A percentile compares a stretch with the other conserved stretches of the same genome.
phyloP scores from a whole-genome alignment of 805 yeast species.

The Wickerhamiella spandovensis region DNA sequence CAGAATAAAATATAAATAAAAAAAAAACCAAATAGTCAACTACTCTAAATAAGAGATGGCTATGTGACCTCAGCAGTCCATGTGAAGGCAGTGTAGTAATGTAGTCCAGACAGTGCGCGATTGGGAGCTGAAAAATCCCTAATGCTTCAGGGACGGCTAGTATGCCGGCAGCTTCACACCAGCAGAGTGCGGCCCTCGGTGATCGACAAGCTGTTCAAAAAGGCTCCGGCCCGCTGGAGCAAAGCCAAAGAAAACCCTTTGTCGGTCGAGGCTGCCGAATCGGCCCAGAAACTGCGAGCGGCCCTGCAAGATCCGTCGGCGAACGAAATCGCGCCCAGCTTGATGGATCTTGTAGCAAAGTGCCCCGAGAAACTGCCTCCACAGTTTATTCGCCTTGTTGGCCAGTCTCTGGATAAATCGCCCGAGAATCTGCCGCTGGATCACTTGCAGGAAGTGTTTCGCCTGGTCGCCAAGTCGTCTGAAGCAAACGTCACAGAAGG shows the following conservation, averaged over 20 bases:
- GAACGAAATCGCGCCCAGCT: neutral
- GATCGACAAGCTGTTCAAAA: neutral
- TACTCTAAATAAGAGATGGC: no score
- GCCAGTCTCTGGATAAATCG: slow-evolving; percentile 7
- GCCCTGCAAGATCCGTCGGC: neutral
- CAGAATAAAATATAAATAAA: no score
- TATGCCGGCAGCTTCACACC: neutral
- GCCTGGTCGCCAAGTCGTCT: slow-evolving; percentile 7
- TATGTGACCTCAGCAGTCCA: no score
- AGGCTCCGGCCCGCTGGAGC: neutral
- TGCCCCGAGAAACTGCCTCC: slow-evolving; percentile 7
- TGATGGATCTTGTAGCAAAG: slow-evolving; percentile 4
- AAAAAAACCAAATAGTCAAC: no score
- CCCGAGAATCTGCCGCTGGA: slow-evolving; percentile 3
- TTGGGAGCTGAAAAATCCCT: neutral
- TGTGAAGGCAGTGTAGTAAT: no score
- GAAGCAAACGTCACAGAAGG: slow-evolving; percentile 5
- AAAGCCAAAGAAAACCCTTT: neutral
- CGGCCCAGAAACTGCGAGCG: slow-evolving; percentile 11
- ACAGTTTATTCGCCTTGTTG: slow-evolving; percentile 12
- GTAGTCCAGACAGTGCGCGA: no score
- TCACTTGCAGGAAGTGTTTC: slow-evolving; percentile 11
- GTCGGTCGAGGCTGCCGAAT: slow-evolving; percentile 5
- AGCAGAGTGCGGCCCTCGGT: neutral
- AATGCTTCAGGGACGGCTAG: neutral